These are phyloP conservation scores for Cyberlindnera euphorbiae DNA, from an alignment of 805 yeast genomes.

Conservation along the genomic window DNA sequence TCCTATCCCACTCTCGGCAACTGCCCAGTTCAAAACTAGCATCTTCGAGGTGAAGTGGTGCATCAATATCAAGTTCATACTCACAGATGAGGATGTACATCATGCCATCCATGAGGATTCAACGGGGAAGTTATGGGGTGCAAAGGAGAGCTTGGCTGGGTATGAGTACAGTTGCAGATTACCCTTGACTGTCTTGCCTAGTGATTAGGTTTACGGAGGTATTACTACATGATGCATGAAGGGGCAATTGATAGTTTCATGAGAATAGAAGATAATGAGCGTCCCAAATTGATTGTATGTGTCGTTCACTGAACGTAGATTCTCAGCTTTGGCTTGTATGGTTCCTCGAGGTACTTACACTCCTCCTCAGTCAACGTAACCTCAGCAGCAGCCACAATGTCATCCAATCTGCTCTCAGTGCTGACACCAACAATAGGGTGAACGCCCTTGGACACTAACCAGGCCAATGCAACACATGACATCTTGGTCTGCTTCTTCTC, in stretches of 20 bases:
- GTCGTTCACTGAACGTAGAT: background rate
- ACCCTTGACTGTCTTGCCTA: conserved; percentile 42
- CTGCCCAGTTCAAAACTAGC: conserved; percentile 37
- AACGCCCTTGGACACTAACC: conserved; percentile 47
- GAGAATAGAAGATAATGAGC: background rate
- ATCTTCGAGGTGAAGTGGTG: conserved; percentile 37
- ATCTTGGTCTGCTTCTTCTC: conserved; percentile 41
- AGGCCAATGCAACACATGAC: conserved; percentile 49
- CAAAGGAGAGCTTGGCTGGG: conserved; percentile 33
- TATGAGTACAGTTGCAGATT: conserved; percentile 38
- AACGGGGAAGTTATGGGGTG: conserved; percentile 31
- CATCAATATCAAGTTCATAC: conserved; percentile 32
- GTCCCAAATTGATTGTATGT: background rate
- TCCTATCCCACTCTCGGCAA: conserved; percentile 31
- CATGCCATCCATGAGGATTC: conserved; percentile 30
- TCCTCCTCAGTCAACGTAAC: conserved; percentile 29
- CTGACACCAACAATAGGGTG: conserved; percentile 52
- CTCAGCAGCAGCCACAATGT: conserved; percentile 39
- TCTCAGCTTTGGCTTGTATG: conserved; percentile 16
- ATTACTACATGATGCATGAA: conserved; percentile 28
- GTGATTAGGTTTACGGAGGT: conserved; percentile 45
- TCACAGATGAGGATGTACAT: conserved; percentile 22
- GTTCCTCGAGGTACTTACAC: conserved; percentile 17
- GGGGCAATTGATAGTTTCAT: too few species aligned
- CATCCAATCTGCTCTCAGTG: conserved; percentile 45